Evolutionary conservation across 345 rosid species (phyloP).

Genomic region (Melastoma malabathricum): DNA sequence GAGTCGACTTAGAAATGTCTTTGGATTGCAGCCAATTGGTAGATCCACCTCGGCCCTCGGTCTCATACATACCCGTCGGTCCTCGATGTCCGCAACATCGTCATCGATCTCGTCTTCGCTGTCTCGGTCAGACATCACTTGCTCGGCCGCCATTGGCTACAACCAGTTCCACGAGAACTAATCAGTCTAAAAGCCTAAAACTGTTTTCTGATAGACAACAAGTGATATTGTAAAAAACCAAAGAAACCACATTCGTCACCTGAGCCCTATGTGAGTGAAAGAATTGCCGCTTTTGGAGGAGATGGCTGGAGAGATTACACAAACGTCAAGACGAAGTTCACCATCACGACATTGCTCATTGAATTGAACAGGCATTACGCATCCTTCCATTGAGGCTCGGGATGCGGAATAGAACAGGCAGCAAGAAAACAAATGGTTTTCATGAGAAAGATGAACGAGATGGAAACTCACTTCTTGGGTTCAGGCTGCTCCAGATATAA

Average conservation of each 20-base stretch:
- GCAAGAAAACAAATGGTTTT: constrained; percentile 1
- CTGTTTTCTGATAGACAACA: not conserved
- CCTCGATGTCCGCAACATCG: constrained; percentile 98
- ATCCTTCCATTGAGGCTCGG: too few relatives aligned
- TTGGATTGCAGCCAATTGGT: too few relatives aligned
- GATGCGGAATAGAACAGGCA: not conserved
- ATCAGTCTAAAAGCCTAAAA: not conserved
- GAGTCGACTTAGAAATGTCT: too few relatives aligned
- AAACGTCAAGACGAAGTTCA: not conserved
- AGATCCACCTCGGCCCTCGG: not conserved
- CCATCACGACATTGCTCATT: too few relatives aligned
- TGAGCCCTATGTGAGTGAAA: constrained; percentile 99
- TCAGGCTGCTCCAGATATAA: constrained; percentile 80
- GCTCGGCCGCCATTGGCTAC: constrained; percentile 90
- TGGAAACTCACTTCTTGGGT: constrained; percentile 54
- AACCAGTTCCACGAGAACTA: constrained; percentile 7
- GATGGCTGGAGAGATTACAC: constrained; percentile 40
- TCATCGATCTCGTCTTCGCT: constrained; percentile 99
- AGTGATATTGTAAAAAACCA: not conserved
- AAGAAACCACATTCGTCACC: constrained; percentile 25
- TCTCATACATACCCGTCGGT: constrained; percentile 54
- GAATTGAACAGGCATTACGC: too few relatives aligned
- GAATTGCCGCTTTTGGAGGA: constrained; percentile 78
- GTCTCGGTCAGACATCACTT: constrained; percentile 86
- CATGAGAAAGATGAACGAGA: not conserved